Conservation (phyloP, 2,329 filamentous ascomycete species). For the Trichoderma simmonsii region DNA sequence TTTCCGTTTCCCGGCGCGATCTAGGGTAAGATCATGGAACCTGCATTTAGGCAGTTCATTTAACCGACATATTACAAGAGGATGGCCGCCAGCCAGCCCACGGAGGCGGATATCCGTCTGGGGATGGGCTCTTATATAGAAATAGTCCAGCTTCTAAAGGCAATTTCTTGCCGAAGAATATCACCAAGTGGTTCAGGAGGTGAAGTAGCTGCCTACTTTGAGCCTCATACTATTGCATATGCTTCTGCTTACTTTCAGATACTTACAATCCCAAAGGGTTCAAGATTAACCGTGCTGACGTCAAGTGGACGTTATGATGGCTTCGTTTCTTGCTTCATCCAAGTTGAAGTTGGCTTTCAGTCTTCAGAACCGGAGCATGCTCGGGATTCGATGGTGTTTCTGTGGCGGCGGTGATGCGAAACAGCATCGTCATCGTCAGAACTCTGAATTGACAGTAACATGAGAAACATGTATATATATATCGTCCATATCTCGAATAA, state of each 20-base stretch:
- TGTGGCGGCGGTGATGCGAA: not conserved
- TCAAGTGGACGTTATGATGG: not conserved
- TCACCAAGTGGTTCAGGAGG: not conserved
- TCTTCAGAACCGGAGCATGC: not conserved
- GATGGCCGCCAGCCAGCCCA: not conserved
- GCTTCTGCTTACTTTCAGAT: not conserved
- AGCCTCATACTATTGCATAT: not conserved
- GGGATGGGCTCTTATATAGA: not conserved
- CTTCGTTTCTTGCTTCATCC: not conserved
- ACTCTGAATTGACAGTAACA: not conserved
- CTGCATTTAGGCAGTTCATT: not conserved
- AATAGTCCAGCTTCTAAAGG: not conserved
- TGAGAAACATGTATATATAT: not conserved
- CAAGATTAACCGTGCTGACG: conserved; percentile 14
- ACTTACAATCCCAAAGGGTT: not conserved
- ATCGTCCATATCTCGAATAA: not conserved
- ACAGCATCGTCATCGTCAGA: not conserved
- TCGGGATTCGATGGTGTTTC: not conserved
- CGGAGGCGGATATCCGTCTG: conserved; percentile 12
- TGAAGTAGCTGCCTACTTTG: not conserved
- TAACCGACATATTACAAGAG: not conserved
- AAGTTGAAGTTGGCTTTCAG: not conserved
- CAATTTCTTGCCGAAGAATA: not conserved
- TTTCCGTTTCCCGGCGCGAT: not conserved
- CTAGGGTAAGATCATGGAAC: not conserved